Evolutionary conservation across 2,329 filamentous ascomycete species (phyloP).

Genomic region (Nakataea oryzae): DNA sequence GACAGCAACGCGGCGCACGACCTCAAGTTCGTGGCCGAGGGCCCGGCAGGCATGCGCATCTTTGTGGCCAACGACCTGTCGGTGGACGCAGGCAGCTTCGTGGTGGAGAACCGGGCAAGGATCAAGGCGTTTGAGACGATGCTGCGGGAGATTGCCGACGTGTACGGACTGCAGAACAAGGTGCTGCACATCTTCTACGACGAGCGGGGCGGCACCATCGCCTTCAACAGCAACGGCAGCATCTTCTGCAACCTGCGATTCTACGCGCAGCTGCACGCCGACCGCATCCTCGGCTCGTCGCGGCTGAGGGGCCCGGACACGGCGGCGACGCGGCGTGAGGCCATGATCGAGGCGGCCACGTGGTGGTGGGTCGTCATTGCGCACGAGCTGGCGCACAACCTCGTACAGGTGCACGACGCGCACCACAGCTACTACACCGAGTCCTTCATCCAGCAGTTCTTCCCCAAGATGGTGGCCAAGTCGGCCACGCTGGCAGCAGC

Average conservation of each 20-base stretch:
- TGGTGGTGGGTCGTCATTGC: conserved; percentile 52
- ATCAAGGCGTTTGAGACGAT: conserved; percentile 62
- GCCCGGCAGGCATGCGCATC: conserved; percentile 62
- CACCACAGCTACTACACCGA: conserved; percentile 78
- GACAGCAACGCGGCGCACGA: conserved; percentile 67
- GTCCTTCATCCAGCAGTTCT: conserved; percentile 69
- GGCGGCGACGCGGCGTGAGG: conserved; percentile 6
- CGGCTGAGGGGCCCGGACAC: no score
- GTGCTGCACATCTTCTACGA: conserved; percentile 85
- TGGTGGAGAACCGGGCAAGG: conserved; percentile 46
- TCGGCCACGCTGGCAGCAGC: conserved; percentile 22
- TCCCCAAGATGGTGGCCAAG: conserved; percentile 55
- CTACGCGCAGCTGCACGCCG: conserved; percentile 68
- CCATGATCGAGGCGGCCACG: conserved; percentile 25
- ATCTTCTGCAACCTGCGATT: conserved; percentile 92
- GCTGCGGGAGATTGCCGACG: conserved; percentile 55
- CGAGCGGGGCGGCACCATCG: conserved; percentile 67
- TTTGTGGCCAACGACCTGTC: conserved; percentile 52
- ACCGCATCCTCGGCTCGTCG: conserved; percentile 21
- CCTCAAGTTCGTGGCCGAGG: conserved; percentile 58
- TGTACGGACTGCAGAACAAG: conserved; percentile 61
- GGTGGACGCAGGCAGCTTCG: conserved; percentile 41
- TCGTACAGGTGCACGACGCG: conserved; percentile 67
- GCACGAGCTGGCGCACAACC: conserved; percentile 91
- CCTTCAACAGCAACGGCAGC: conserved; percentile 79